Conservation (phyloP, 495 filamentous ascomycete genomes). For the Immersiella caudata region DNA sequence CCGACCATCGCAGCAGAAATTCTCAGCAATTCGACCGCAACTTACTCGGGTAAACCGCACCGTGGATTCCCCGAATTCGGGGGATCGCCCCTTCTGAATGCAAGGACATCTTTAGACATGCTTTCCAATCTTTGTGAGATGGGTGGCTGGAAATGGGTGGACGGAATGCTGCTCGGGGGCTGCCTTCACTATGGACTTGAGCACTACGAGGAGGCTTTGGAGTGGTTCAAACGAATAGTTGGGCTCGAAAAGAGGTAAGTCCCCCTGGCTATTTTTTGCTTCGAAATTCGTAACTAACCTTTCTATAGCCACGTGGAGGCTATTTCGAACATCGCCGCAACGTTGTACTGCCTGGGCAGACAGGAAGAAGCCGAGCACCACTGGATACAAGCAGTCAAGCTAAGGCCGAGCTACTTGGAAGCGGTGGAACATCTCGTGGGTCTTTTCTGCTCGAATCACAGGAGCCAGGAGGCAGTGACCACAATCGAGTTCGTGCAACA, state of each 20-base stretch:
- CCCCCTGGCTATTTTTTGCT: background rate
- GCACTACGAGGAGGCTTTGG: slow-evolving; percentile 79
- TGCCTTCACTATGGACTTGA: slow-evolving; percentile 93
- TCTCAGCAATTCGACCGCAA: slow-evolving; percentile 15
- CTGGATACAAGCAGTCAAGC: slow-evolving; percentile 81
- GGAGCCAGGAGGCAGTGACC: slow-evolving; percentile 82
- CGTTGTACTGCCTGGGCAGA: slow-evolving; percentile 78
- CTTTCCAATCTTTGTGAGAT: slow-evolving; percentile 81
- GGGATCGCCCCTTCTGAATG: slow-evolving; percentile 47
- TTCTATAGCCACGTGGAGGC: slow-evolving; percentile 82
- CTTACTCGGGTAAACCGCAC: slow-evolving; percentile 26
- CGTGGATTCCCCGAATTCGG: slow-evolving; percentile 25
- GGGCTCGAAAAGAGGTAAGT: slow-evolving; percentile 76
- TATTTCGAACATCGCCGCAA: slow-evolving; percentile 89
- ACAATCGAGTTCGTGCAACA: slow-evolving; percentile 89
- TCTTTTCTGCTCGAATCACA: slow-evolving; percentile 77
- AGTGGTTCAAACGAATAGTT: slow-evolving; percentile 88
- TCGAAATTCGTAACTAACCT: slow-evolving; percentile 27
- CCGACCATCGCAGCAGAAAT: slow-evolving; percentile 25
- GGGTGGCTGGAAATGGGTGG: slow-evolving; percentile 90
- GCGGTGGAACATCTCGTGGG: slow-evolving; percentile 95
- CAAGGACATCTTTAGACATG: slow-evolving; percentile 74
- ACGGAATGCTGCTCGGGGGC: slow-evolving; percentile 91
- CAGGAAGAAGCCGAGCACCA: slow-evolving; percentile 83
- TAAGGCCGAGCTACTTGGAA: slow-evolving; percentile 90